Conservation (phyloP, 164 flowering plant species). For the Piper betle region DNA sequence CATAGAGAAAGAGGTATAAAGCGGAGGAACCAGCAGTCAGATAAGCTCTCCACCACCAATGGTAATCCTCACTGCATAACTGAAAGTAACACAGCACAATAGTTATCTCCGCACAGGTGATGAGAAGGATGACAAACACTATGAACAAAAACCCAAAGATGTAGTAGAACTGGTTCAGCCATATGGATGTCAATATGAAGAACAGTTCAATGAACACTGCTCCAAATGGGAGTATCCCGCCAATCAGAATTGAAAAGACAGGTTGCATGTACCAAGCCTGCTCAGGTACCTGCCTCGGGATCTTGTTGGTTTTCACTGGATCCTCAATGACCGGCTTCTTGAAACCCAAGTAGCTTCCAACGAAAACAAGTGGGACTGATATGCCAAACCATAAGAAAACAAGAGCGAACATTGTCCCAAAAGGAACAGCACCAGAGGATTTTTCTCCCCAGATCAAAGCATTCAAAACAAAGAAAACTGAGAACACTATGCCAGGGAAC, state of each 20-base stretch:
- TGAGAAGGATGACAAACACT: slow-evolving; percentile 24
- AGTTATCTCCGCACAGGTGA: slow-evolving; percentile 34
- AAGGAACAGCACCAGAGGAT: slow-evolving; percentile 36
- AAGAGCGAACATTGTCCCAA: slow-evolving; percentile 30
- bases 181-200: slow-evolving; percentile 49
- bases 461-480: slow-evolving; percentile 28
- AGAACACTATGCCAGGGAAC: slow-evolving; percentile 31
- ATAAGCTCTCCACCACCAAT: slow-evolving; percentile 42
- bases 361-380: slow-evolving; percentile 29
- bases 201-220: slow-evolving; percentile 54
- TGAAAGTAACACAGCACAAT: slow-evolving; percentile 38
- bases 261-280: slow-evolving; percentile 55
- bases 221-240: slow-evolving; percentile 48
- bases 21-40: slow-evolving; percentile 38
- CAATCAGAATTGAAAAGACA: slow-evolving; percentile 35
- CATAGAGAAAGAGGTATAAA: slow-evolving; percentile 31
- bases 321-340: slow-evolving; percentile 31
- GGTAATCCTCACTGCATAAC: slow-evolving; percentile 34
- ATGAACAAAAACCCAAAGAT: slow-evolving; percentile 36
- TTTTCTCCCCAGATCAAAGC: slow-evolving; percentile 33
- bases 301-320: slow-evolving; percentile 48
- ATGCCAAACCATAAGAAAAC: slow-evolving; percentile 34
- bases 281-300: slow-evolving; percentile 46
- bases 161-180: slow-evolving; percentile 41
- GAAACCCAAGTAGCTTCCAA: slow-evolving; percentile 30